These are phyloP conservation scores for Asclepias syriaca DNA, from an alignment of 257 asterid species.

Conservation along the genomic window DNA sequence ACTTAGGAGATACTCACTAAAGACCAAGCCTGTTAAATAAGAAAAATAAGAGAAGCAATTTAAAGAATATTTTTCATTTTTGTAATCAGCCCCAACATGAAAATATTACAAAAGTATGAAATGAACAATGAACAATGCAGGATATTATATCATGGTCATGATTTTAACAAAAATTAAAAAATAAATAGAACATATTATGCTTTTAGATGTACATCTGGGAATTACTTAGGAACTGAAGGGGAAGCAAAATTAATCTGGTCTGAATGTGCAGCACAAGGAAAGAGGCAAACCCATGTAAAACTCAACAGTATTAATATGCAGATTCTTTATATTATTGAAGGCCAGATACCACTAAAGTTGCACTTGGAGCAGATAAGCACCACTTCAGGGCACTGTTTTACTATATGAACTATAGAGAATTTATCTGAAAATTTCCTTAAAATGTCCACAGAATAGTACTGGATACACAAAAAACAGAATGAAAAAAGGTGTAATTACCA, in stretches of 20 bases:
- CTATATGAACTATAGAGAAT: background rate
- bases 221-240: background rate
- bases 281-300: background rate
- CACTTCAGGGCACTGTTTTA: background rate
- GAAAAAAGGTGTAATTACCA: constrained; percentile 47
- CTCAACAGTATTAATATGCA: background rate
- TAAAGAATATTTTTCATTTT: background rate
- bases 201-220: background rate
- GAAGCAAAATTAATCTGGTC: background rate
- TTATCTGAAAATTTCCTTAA: background rate
- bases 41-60: constrained; percentile 1
- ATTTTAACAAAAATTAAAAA: background rate
- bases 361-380: background rate
- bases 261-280: background rate
- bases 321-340: background rate
- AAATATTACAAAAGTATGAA: background rate
- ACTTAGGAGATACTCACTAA: constrained; percentile 89
- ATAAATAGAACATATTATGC: background rate
- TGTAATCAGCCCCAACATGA: background rate
- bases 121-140: background rate
- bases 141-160: background rate
- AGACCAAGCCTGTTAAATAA: constrained; percentile 64
- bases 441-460: background rate
- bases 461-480: constrained; percentile 15
- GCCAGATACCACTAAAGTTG: background rate